These are phyloP conservation scores for Cercospora sojina DNA, from an alignment of 2,329 filamentous ascomycete genomes.

Conservation along the genomic window DNA sequence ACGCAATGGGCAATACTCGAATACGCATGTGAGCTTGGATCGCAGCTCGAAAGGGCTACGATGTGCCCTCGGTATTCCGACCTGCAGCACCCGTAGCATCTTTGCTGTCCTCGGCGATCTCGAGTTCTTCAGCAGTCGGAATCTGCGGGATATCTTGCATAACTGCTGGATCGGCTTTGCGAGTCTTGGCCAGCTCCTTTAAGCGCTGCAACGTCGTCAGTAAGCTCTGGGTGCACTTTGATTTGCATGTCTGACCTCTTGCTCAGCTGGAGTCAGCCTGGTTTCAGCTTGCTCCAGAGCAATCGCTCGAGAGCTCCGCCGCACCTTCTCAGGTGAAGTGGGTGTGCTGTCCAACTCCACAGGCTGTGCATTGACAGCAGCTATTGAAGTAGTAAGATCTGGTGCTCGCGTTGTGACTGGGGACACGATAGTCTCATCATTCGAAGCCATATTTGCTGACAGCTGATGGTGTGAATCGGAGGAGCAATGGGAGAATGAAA, in stretches of 20 bases:
- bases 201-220: constrained; percentile 20
- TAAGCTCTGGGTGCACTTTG: background rate
- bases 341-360: constrained; percentile 47
- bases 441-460: constrained; percentile 18
- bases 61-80: background rate
- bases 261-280: constrained; percentile 30
- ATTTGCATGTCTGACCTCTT: constrained; percentile 17
- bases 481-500: background rate
- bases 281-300: constrained; percentile 20
- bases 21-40: background rate
- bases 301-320: constrained; percentile 23
- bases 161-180: constrained; percentile 46
- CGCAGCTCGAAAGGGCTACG: background rate
- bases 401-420: constrained; percentile 30
- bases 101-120: constrained; percentile 29
- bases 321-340: constrained; percentile 28
- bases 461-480: background rate
- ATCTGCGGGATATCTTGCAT: constrained; percentile 47
- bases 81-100: background rate
- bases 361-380: constrained; percentile 45
- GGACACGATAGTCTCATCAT: constrained; percentile 29
- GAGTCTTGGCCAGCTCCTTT: constrained; percentile 39
- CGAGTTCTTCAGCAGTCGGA: constrained; percentile 48
- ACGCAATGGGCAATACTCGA: background rate
- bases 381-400: constrained; percentile 41